phyloP scores from a whole-genome alignment of 2,329 filamentous ascomycete species.

The Aureobasidium sp. region DNA sequence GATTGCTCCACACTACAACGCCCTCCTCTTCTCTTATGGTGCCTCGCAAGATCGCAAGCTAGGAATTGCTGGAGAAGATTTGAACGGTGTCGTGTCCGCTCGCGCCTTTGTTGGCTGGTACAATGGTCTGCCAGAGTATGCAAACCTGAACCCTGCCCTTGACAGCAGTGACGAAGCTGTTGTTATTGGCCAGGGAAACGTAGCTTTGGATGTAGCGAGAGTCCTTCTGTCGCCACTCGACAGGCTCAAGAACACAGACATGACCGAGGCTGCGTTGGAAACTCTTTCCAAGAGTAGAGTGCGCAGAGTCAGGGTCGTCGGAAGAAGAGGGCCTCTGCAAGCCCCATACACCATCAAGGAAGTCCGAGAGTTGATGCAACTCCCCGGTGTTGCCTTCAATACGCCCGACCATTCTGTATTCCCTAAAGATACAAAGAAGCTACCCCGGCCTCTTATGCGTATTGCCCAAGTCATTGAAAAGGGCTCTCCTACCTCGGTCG shows the following conservation, averaged over 20 bases:
- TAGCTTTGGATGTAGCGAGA: conserved; percentile 86
- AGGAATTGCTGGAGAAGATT: conserved; percentile 70
- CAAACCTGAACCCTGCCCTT: conserved; percentile 65
- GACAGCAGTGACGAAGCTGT: conserved; percentile 72
- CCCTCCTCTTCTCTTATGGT: conserved; percentile 86
- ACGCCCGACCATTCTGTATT: conserved; percentile 60
- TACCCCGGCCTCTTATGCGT: conserved; percentile 69
- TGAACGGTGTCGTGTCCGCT: conserved; percentile 76
- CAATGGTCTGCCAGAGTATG: conserved; percentile 83
- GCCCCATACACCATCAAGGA: conserved; percentile 96
- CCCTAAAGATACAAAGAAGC: conserved; percentile 57
- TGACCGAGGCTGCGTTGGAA: conserved; percentile 75
- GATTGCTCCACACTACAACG: conserved; percentile 79
- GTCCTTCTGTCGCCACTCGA: conserved; percentile 75
- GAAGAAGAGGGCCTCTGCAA: conserved; percentile 73
- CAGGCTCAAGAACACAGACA: conserved; percentile 72
- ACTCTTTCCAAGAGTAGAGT: conserved; percentile 65
- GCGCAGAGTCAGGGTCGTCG: conserved; percentile 77
- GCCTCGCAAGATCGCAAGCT: conserved; percentile 76
- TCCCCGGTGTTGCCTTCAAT: conserved; percentile 65
- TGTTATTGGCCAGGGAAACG: conserved; percentile 91
- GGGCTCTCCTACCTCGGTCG: conserved; percentile 52
- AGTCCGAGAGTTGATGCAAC: conserved; percentile 74
- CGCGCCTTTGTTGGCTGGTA: conserved; percentile 97
- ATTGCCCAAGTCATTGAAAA: conserved; percentile 76